Base-by-base conservation (phyloP, 352 stramenopile genomes). In the Sclerospora graminicola region DNA sequence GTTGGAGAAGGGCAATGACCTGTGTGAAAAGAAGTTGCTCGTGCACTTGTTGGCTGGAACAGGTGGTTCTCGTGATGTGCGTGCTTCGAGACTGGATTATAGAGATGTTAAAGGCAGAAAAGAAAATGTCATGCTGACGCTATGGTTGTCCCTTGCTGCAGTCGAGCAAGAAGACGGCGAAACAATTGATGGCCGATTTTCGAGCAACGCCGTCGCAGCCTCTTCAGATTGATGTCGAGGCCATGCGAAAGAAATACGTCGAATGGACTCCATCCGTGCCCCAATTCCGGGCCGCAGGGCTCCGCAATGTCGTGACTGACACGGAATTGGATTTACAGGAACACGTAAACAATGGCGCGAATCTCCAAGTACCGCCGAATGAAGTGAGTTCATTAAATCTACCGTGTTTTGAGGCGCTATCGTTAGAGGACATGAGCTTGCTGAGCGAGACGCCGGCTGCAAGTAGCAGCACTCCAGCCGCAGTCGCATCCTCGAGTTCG, bases 291-390 rank as follows among this genome's bases (percentile, higher is more conserved):
- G 75, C 58, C 29, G 65, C 75, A 32, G 76, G 78, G n/a, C 79
- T 90, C 20, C 76, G 79, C 8, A 84, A 84, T 37, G 73, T 89
- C 10, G 66, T 93, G 35, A 80, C 69, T 14, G 74, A 93, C 52
- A 84, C 77, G 37, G 74, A 88, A 37, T 63, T 88, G 9, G 80
- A 91, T 41, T 44, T 89, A 40, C 77, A 91, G 45, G 82, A 89
- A 41, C 73, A 90, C 31, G 38, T 84, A 48, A 89, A 91, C 63
- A 84, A 85, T 46, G 74, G 77, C 18, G 72, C 69, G 8, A 84
- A 84, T 45, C 38, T 80, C 14, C 66, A 85, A 39, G 65, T 85
- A 4, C 53, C 69, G 8, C 69, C 73, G 5, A 89, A 82, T 33
- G 77, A 86, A 49, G 65, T 89, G 21, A 85, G 77, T 43, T 65